A percentile compares a stretch with the other conserved stretches of the same genome.
Conservation (phyloP, 352 stramenopile genomes). For the Phytophthora syringae region DNA sequence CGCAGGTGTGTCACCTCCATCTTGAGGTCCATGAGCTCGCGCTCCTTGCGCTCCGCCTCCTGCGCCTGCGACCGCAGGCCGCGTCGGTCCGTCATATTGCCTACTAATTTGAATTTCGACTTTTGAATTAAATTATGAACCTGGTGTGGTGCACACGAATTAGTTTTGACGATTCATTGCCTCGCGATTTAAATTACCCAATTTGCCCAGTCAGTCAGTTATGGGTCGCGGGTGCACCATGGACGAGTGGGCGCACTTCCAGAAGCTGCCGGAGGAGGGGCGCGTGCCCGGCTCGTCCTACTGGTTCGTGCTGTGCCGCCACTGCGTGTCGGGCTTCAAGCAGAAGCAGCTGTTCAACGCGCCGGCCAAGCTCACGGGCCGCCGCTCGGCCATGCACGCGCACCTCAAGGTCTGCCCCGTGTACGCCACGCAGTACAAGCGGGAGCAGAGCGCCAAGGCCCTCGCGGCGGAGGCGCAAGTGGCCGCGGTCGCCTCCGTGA, state of each 20-base stretch:
- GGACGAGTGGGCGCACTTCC: constrained; percentile 87
- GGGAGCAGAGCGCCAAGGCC: constrained; percentile 56
- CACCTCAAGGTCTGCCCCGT: constrained; percentile 79
- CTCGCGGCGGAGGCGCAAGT: constrained; percentile 29
- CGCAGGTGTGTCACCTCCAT: constrained; percentile 84
- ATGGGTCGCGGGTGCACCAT: constrained; percentile 78
- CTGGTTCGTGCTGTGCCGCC: constrained; percentile 83
- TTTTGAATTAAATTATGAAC: constrained; percentile 1
- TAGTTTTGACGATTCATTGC: too few species aligned
- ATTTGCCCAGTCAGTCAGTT: too few species aligned
- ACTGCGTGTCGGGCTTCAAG: constrained; percentile 67
- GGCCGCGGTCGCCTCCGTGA: neutral
- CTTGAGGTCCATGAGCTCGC: constrained; percentile 87
- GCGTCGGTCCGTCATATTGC: constrained; percentile 15
- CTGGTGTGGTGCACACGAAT: too few species aligned
- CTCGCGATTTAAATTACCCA: too few species aligned
- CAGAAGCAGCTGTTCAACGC: constrained; percentile 72
- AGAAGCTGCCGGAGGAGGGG: constrained; percentile 67
- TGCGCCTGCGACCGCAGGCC: constrained; percentile 57
- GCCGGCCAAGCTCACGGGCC: constrained; percentile 66
- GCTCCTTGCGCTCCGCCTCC: constrained; percentile 59
- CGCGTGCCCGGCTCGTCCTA: constrained; percentile 82
- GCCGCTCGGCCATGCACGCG: constrained; percentile 75
- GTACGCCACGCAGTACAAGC: constrained; percentile 71
- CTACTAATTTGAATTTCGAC: neutral